A percentile compares a stretch with the other conserved stretches of the same genome.
Evolutionary conservation across 2,329 filamentous ascomycete genomes (phyloP).

Genomic region (Metarhizium guizhouense): DNA sequence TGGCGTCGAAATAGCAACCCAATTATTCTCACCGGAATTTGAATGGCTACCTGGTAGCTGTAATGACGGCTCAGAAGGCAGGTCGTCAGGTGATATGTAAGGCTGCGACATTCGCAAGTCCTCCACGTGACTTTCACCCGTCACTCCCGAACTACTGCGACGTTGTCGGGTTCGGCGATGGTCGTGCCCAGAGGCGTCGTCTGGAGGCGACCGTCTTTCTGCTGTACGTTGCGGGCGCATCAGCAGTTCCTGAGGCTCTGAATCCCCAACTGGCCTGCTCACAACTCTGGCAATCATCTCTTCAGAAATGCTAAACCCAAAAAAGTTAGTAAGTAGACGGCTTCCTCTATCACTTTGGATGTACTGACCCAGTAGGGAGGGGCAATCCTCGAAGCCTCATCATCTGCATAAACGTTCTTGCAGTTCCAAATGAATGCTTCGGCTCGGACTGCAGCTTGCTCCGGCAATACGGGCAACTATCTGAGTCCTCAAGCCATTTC

Average conservation of each 20-base stretch:
- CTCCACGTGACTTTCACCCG: neutral
- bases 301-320: constrained; percentile 8
- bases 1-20: neutral
- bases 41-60: neutral
- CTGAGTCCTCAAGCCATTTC: constrained; percentile 55
- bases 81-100: neutral
- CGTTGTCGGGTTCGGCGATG: constrained; percentile 21
- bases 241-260: constrained; percentile 10
- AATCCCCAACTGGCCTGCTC: constrained; percentile 6
- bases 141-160: constrained; percentile 9
- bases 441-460: constrained; percentile 48
- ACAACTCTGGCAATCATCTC: constrained; percentile 13
- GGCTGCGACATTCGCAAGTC: neutral
- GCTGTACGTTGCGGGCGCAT: constrained; percentile 8
- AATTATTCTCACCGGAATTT: neutral
- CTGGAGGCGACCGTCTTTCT: constrained; percentile 19
- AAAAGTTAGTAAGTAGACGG: neutral
- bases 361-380: constrained; percentile 14
- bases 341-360: neutral
- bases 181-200: constrained; percentile 15
- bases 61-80: neutral
- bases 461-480: constrained; percentile 56
- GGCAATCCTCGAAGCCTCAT: constrained; percentile 19
- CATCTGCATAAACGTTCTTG: constrained; percentile 21
- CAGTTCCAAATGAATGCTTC: constrained; percentile 12